Base-by-base conservation (phyloP, 345 rosid species). In the Eucalyptus shirleyi region DNA sequence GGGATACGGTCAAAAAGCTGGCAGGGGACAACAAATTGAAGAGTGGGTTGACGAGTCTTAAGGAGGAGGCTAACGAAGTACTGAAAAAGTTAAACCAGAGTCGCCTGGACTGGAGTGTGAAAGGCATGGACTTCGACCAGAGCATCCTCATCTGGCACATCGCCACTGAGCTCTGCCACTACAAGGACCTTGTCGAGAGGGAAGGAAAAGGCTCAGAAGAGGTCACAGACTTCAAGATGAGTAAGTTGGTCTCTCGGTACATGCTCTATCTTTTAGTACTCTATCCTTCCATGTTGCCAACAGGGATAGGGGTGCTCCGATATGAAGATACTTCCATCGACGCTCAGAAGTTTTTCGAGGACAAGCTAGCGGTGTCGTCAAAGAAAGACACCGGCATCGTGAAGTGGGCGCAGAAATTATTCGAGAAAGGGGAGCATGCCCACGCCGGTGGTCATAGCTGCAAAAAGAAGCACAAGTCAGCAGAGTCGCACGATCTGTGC, bases 1-100 rank as follows among this genome's bases (percentile, higher is more conserved):
- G 1, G 45, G 0, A 37, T 4, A 19, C 82, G 44, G 28, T 72
- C 26, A 0, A 69, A 5, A 0, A 72, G 6, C 45, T 37, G 82
- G 45, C 3, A 72, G 2, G 0, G 0, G 40, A 40, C 9, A 1
- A 19, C 45, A 19, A 40, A 34, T 21, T 40, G 82, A 72, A 72
- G 26, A 3, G 14, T 3, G 44, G 82, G 82, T 6, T 72, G 45
- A 19, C 45, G 82, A 21, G 8, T 40, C 82, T 72, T 19, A 72
- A 6, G 45, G 1, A 0, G 82, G 82, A 19, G 45, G 24, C 0
- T 3, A 3, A 11, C 45, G 45, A 37, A 37, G 15, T 19, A 10
- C 82, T 72, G 26, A 37, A 10, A 1, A 37, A 0, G 45, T 10
- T 0, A 5, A 77, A 21, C 2, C 14, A 5, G n/a, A n/a, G n/a